Evolutionary conservation across 2,329 filamentous ascomycete species (phyloP).

Genomic region (Aaosphaeria arxii): DNA sequence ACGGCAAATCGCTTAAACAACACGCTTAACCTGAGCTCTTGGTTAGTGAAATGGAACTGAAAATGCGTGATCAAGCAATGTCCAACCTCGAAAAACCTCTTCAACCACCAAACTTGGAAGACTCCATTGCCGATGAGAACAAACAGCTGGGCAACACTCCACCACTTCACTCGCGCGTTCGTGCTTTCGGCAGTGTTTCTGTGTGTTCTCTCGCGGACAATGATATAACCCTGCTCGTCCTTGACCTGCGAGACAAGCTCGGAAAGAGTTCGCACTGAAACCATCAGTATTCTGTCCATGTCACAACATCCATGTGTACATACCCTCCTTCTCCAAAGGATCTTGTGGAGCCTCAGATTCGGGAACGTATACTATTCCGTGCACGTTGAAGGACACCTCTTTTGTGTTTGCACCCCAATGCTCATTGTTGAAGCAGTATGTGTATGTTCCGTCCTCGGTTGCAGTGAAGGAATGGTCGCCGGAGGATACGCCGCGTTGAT

Average conservation of each 20-base stretch:
- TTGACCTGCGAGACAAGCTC: slow-evolving; percentile 89
- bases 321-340: slow-evolving; percentile 87
- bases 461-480: slow-evolving; percentile 94
- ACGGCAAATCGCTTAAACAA: background rate
- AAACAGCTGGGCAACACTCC: slow-evolving; percentile 93
- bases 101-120: slow-evolving; percentile 99
- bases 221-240: slow-evolving; percentile 97
- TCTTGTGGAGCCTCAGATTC: slow-evolving; percentile 82
- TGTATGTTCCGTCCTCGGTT: slow-evolving; percentile 78
- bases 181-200: slow-evolving; percentile 99
- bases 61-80: background rate
- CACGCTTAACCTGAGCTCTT: slow-evolving; percentile 17
- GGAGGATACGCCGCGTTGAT: slow-evolving; percentile 77
- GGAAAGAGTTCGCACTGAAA: slow-evolving; percentile 72
- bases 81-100: slow-evolving; percentile 87
- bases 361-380: slow-evolving; percentile 95
- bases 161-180: slow-evolving; percentile 97
- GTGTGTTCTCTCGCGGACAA: slow-evolving; percentile 91
- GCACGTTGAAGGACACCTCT: slow-evolving; percentile 98
- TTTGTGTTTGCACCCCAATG: slow-evolving; percentile 95
- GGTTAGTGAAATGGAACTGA: background rate
- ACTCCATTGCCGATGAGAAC: slow-evolving; percentile 87
- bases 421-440: slow-evolving; percentile 99
- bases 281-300: slow-evolving; percentile 11
- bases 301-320: slow-evolving; percentile 15